Base-by-base conservation (phyloP, 495 filamentous ascomycete genomes). In the Tuber microsphaerosporum region DNA sequence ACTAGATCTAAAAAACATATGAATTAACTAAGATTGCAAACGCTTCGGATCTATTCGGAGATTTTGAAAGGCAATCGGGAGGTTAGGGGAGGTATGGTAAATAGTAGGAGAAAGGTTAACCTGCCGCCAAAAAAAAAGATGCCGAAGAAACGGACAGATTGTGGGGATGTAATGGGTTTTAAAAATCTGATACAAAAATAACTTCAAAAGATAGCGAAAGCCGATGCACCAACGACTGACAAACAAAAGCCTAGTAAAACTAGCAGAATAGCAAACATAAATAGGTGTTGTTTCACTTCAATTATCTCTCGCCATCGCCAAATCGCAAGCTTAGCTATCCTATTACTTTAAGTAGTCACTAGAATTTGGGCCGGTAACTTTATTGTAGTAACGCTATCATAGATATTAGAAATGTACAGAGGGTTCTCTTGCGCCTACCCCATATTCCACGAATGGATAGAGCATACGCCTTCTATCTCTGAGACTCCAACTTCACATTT, bases 381-480 rank as follows among this genome's bases (percentile, higher is more conserved):
- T n/a, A 17, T 3, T 19, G 26, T 19, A 31, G 4, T 19, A 0
- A 34, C 17, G 26, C 56, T 31, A 34, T 34, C 26, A 65, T 34
- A 61, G 26, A 34, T 34, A 19, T 17, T 17, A 71, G 43, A 71
- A n/a, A 72, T 82, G 79, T 82, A 46, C 80, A 72, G 81, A 82
- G 81, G 77, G 80, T 82, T 82, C 77, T 82, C 81, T 82, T 82
- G 80, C 81, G 75, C 56, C 74, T 65, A 82, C 70, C 73, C 76
- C 72, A 80, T 71, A 76, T 73, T 68, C 79, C 76, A 69, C 56
- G 65, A 81, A 69, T 48, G 75, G n/a, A 68, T 76, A 73, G 69
- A 51, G 69, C 39, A 76, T 78, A 76, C 75, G 79, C 82, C 85
- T 84, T 85, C 84, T 85, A 81, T 84, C 82, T 83, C 77, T 71